Conservation (phyloP, 2,329 filamentous ascomycete species). For the Hypoxylon sp. region DNA sequence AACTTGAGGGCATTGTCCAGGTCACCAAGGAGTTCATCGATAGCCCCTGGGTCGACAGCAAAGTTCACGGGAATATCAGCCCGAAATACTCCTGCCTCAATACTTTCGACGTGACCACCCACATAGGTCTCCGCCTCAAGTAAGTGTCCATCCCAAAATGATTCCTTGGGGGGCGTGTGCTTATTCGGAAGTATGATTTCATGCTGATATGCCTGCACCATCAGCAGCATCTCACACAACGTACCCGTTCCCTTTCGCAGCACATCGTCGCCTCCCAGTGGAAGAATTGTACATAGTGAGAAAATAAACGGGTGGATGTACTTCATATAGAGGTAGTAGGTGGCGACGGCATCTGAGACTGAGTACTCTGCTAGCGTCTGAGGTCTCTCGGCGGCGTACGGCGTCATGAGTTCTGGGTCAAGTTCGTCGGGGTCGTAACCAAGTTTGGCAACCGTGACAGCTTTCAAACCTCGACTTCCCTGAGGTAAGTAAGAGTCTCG, state of each 20-base stretch:
- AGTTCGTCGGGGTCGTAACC: constrained; percentile 98
- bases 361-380: constrained; percentile 98
- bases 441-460: constrained; percentile 96
- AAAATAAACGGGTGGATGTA: constrained; percentile 99
- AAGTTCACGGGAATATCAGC: constrained; percentile 97
- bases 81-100: constrained; percentile 96
- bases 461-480: constrained; percentile 95
- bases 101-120: constrained; percentile 98
- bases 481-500: constrained; percentile 98
- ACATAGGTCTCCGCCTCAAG: constrained; percentile 98
- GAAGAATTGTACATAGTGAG: constrained; percentile 96
- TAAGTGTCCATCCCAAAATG: constrained; percentile 96
- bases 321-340: constrained; percentile 99
- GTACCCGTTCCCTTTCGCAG: constrained; percentile 96
- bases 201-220: constrained; percentile 96
- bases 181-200: constrained; percentile 96
- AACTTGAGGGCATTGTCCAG: constrained; percentile 91
- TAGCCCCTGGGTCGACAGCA: constrained; percentile 85
- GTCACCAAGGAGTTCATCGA: constrained; percentile 89
- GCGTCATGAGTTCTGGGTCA: constrained; percentile 97
- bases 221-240: constrained; percentile 98
- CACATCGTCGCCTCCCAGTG: constrained; percentile 91
- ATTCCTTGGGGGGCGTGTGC: constrained; percentile 88
- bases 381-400: constrained; percentile 87
- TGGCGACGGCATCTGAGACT: constrained; percentile 97